Base-by-base conservation (phyloP, 306 rosid genomes). In the Prunus kanzakura region DNA sequence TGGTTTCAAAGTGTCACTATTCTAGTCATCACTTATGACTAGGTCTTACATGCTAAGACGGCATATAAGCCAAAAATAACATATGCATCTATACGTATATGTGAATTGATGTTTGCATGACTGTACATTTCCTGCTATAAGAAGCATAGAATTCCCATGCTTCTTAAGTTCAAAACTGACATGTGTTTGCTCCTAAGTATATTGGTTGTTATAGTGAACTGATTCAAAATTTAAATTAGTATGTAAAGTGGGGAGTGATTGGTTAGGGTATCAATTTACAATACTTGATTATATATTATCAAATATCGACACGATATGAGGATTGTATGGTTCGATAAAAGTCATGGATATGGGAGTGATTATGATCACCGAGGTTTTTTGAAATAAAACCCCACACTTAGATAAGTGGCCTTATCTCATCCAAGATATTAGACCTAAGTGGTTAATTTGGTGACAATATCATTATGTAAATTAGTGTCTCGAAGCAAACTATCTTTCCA, bases 11-110 rank as follows among this genome's bases (percentile, higher is more conserved):
- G 78, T 29, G 60, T 19, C 67, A 52, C 23, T 29, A 25, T 49
- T 35, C 7, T 15, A 29, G 11, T 52, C 55, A 19, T 25, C 73
- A 43, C 14, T 25, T 23, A 69, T 20, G 83, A 73, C 79, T 47
- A n/a, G 71, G 71, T 80, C 83, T 49, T n/a, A 25, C 45, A 41
- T 23, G 56, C 30, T 22, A 67, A 74, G 83, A 67, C 83, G 79
- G 83, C 79, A 80, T 38, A 74, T 80, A 49, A 27, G 79, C 69
- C 79, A 80, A 47, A 73, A 45, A 27, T 13, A 45, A 45, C 54
- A 22, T 22, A 54, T 67, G 22, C 12, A 20, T 66, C 2, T 32
- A 49, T 23, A 0, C 50, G 10, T 61, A 14, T 56, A 15, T 66
- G 25, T 46, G 16, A 55, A 67, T 20, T 38, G 71, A 32, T 65